These are phyloP conservation scores for Pythium coloratum DNA, from an alignment of 352 stramenopile genomes.

Conservation along the genomic window DNA sequence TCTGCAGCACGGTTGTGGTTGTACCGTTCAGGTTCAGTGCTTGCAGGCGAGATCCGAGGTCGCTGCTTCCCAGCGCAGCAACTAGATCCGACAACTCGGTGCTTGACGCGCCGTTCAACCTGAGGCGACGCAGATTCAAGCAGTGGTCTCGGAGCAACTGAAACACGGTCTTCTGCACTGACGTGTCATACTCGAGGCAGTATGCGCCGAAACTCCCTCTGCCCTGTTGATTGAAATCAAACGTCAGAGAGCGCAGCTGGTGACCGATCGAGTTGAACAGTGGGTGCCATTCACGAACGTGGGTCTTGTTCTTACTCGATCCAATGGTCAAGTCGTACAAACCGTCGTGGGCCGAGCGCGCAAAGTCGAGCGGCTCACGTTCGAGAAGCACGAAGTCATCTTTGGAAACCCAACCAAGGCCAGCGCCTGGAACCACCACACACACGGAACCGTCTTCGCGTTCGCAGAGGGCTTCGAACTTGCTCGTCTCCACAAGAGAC, in stretches of 20 bases:
- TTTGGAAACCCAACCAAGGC: slow-evolving; percentile 3
- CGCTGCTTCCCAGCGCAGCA: background rate
- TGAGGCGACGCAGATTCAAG: background rate
- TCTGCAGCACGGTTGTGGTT: background rate
- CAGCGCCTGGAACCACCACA: slow-evolving; percentile 8
- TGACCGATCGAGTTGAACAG: slow-evolving; percentile 2
- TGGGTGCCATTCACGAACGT: background rate
- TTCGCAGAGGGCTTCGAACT: slow-evolving; percentile 23
- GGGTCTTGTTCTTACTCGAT: background rate
- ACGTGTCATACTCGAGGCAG: background rate
- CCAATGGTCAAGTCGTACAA: background rate
- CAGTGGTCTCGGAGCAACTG: background rate
- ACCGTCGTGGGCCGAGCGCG: slow-evolving; percentile 4
- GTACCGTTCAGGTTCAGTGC: background rate
- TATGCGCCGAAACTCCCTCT: background rate
- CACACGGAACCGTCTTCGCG: slow-evolving; percentile 13
- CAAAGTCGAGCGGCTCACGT: slow-evolving; percentile 7
- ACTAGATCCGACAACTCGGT: background rate
- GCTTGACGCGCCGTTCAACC: background rate
- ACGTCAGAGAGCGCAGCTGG: background rate
- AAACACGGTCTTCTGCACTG: background rate
- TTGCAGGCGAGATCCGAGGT: background rate
- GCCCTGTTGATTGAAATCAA: background rate
- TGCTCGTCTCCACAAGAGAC: background rate
- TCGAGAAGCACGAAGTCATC: slow-evolving; percentile 7